Evolutionary conservation across 1,284 basidiomycete species (phyloP).

Genomic region (Volvariella surrecta): DNA sequence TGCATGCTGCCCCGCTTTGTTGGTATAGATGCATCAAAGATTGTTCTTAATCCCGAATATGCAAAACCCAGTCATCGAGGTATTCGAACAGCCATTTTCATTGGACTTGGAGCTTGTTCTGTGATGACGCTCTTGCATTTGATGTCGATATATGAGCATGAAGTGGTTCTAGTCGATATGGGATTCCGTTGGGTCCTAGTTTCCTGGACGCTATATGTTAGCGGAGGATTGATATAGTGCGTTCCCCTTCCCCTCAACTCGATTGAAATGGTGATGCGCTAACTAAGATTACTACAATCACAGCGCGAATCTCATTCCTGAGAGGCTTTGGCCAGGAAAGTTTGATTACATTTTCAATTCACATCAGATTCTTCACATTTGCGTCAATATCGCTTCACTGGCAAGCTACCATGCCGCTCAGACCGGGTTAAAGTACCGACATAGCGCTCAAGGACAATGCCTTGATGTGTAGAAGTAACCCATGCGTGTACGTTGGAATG

Average conservation of each 20-base stretch:
- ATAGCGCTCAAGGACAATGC: too few relatives aligned
- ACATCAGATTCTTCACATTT: slow-evolving; percentile 84
- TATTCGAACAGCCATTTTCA: slow-evolving; percentile 75
- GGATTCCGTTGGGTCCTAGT: slow-evolving; percentile 62
- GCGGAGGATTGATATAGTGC: slow-evolving; percentile 77
- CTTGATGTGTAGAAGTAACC: too few relatives aligned
- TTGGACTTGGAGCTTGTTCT: slow-evolving; percentile 71
- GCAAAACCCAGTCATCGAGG: slow-evolving; percentile 68
- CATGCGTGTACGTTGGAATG: too few relatives aligned
- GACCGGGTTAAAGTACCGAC: slow-evolving; percentile 48
- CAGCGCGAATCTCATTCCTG: slow-evolving; percentile 80
- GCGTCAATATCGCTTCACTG: slow-evolving; percentile 72
- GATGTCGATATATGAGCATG: slow-evolving; percentile 47
- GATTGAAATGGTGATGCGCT: slow-evolving; percentile 14
- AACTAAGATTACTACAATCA: slow-evolving; percentile 10
- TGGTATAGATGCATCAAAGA: slow-evolving; percentile 53
- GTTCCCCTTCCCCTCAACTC: slow-evolving; percentile 28
- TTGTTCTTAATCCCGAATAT: slow-evolving; percentile 78
- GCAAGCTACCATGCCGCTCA: slow-evolving; percentile 63
- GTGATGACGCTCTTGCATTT: slow-evolving; percentile 68
- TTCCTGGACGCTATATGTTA: slow-evolving; percentile 67
- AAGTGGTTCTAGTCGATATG: slow-evolving; percentile 49
- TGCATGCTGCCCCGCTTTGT: slow-evolving; percentile 6
- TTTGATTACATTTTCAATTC: slow-evolving; percentile 79
- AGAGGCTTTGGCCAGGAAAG: slow-evolving; percentile 66